phyloP scores from a whole-genome alignment of 805 yeast species.

The Ogataea paraovalis region DNA sequence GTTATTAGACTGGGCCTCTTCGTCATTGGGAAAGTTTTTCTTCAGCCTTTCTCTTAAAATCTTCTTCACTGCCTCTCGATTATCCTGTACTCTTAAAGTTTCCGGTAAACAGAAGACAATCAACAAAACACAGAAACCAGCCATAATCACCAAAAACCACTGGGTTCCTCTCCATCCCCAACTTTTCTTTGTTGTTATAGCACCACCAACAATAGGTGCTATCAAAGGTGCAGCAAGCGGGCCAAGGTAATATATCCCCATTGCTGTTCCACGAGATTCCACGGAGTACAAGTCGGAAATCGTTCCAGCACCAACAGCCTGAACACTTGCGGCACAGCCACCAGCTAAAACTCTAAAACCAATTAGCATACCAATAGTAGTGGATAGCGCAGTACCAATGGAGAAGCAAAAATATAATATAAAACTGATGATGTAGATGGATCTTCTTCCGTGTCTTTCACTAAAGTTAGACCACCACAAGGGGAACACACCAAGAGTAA shows the following conservation, averaged over 20 bases:
- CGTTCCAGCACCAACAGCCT: constrained; percentile 88
- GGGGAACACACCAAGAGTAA: constrained; percentile 76
- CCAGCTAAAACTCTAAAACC: constrained; percentile 70
- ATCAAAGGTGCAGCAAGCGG: constrained; percentile 76
- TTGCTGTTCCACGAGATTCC: constrained; percentile 68
- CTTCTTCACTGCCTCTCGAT: constrained; percentile 48
- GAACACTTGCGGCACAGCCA: constrained; percentile 81
- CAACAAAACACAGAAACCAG: constrained; percentile 48
- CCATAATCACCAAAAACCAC: constrained; percentile 72
- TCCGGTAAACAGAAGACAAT: constrained; percentile 69
- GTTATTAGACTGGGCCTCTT: constrained; percentile 9
- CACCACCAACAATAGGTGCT: constrained; percentile 80
- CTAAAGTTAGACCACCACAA: constrained; percentile 86
- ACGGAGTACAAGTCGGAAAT: constrained; percentile 68
- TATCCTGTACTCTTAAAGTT: constrained; percentile 66
- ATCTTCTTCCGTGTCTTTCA: constrained; percentile 70
- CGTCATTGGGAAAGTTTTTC: constrained; percentile 10
- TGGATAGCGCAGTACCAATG: constrained; percentile 68
- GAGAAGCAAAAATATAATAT: constrained; percentile 58
- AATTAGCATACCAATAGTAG: constrained; percentile 57
- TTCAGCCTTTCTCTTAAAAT: constrained; percentile 37
- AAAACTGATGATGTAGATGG: constrained; percentile 69
- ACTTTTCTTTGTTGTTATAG: constrained; percentile 45
- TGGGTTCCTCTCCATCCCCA: constrained; percentile 92
- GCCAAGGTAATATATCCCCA: constrained; percentile 79